These are phyloP conservation scores for Trichosporon asahii DNA, from an alignment of 1,284 basidiomycete genomes.

Conservation along the genomic window DNA sequence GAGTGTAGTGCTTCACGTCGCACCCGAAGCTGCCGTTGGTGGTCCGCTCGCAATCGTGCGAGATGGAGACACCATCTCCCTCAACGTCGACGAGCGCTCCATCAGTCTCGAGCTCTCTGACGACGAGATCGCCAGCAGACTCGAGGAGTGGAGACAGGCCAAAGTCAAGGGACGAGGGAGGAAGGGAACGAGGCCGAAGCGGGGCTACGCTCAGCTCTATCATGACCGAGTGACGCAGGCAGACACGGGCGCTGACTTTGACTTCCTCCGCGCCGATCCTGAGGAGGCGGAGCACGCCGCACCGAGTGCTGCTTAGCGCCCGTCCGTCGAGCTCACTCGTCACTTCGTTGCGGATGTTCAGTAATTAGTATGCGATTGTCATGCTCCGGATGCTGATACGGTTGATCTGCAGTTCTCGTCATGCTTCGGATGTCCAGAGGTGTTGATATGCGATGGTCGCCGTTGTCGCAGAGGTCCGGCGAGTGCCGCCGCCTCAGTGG, in stretches of 20 bases:
- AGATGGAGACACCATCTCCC: conserved; percentile 42
- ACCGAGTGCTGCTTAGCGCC: not conserved
- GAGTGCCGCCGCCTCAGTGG: too few relatives aligned
- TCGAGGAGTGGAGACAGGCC: conserved; percentile 25
- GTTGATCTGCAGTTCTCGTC: too few relatives aligned
- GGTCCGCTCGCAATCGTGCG: conserved; percentile 46
- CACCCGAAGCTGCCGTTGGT: conserved; percentile 48
- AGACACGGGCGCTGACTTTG: conserved; percentile 45
- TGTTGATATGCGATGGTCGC: too few relatives aligned
- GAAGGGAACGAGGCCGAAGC: conserved; percentile 13
- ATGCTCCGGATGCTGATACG: too few relatives aligned
- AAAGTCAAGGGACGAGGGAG: not conserved
- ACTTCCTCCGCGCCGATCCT: conserved; percentile 31
- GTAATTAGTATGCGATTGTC: too few relatives aligned
- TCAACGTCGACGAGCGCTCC: conserved; percentile 38
- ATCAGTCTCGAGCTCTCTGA: conserved; percentile 29
- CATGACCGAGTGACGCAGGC: conserved; percentile 40
- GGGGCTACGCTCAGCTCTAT: conserved; percentile 45
- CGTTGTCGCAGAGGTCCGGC: too few relatives aligned
- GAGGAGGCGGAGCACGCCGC: not conserved
- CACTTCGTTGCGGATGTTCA: too few relatives aligned
- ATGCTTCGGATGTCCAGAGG: too few relatives aligned
- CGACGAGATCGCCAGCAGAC: conserved; percentile 32
- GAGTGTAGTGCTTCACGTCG: conserved; percentile 46
- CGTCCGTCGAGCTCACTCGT: not conserved